Evolutionary conservation across 2,329 filamentous ascomycete species (phyloP).

Genomic region (Metarhizium robertsii): DNA sequence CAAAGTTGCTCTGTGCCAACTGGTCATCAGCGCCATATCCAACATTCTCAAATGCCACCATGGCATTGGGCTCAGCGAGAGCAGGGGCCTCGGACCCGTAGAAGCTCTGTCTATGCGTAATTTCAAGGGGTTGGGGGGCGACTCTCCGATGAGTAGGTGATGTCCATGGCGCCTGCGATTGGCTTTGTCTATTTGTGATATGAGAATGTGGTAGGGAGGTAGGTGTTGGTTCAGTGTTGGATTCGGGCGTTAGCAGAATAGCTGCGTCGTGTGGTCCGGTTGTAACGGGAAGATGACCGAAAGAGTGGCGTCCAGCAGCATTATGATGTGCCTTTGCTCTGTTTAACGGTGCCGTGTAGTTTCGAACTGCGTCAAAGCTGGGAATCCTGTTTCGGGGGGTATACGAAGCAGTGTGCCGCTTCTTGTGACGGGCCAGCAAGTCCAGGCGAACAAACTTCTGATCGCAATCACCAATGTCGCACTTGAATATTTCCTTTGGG

Average conservation of each 20-base stretch:
- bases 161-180: conserved; percentile 13
- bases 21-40: conserved; percentile 22
- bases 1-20: conserved; percentile 35
- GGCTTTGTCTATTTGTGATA: not conserved
- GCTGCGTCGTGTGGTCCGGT: conserved; percentile 35
- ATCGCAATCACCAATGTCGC: conserved; percentile 65
- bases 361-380: conserved; percentile 32
- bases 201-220: conserved; percentile 14
- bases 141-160: conserved; percentile 25
- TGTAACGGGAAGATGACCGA: conserved; percentile 9
- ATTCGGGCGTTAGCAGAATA: conserved; percentile 34
- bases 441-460: conserved; percentile 73
- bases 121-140: conserved; percentile 18
- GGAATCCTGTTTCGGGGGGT: conserved; percentile 40
- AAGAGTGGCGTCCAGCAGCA: not conserved
- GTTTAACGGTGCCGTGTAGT: conserved; percentile 5
- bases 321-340: not conserved
- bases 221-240: conserved; percentile 20
- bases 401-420: conserved; percentile 51
- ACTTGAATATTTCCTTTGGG: conserved; percentile 70
- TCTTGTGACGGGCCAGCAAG: conserved; percentile 59
- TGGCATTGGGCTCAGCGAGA: conserved; percentile 22
- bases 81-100: conserved; percentile 21
- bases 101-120: conserved; percentile 28
- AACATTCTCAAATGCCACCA: conserved; percentile 19